Conservation (phyloP, 108 stramenopile genomes). For the Seminavis robusta region DNA sequence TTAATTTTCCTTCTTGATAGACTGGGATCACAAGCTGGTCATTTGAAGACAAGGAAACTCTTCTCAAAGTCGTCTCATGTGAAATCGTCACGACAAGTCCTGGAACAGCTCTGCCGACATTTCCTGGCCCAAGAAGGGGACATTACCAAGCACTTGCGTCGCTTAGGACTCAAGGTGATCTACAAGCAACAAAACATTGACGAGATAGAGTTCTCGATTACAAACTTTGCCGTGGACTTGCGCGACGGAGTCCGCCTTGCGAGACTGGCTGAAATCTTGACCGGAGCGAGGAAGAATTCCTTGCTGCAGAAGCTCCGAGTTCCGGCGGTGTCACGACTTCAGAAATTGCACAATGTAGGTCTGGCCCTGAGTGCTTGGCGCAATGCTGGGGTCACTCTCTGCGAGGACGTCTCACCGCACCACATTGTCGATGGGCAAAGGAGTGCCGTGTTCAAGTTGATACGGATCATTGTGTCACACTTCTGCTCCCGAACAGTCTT, state of each 20-base stretch:
- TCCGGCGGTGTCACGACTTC: conserved; percentile 86
- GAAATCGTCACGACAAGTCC: conserved; percentile 86
- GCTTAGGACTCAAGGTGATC: conserved; percentile 66
- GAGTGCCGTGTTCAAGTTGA: conserved; percentile 74
- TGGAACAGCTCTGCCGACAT: conserved; percentile 69
- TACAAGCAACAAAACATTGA: conserved; percentile 87
- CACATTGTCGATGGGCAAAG: conserved; percentile 85
- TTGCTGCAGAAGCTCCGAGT: conserved; percentile 64
- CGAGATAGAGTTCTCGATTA: conserved; percentile 83
- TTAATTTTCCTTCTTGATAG: conserved; percentile 84
- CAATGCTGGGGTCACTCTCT: conserved; percentile 42
- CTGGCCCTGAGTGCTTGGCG: conserved; percentile 51
- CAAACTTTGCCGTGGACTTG: conserved; percentile 86
- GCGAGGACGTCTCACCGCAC: conserved; percentile 60
- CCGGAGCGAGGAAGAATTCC: conserved; percentile 29
- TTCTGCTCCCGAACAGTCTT: conserved; percentile 47
- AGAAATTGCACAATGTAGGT: conserved; percentile 91
- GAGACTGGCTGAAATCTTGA: conserved; percentile 72
- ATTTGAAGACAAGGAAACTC: conserved; percentile 63
- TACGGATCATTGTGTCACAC: conserved; percentile 68
- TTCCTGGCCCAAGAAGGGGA: conserved; percentile 85
- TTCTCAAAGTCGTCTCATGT: conserved; percentile 55
- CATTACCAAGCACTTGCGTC: conserved; percentile 78
- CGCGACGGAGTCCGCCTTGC: conserved; percentile 91
- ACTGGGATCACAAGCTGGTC: conserved; percentile 53